Evolutionary conservation across 768 basidiomycete genomes (phyloP).

Genomic region (Psilocybe cubensis): DNA sequence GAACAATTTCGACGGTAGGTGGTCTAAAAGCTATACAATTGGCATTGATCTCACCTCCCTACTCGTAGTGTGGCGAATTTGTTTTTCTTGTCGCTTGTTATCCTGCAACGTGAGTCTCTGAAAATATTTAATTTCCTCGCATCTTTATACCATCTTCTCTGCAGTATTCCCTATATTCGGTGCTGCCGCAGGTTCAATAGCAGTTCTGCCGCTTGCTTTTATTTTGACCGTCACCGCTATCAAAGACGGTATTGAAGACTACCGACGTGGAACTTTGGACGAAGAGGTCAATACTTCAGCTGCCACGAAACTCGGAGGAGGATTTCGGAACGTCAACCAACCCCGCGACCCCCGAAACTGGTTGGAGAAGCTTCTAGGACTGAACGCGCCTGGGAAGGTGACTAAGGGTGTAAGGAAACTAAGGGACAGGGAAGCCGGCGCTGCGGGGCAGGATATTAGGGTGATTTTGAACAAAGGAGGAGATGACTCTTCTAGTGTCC

Average conservation of each 20-base stretch:
- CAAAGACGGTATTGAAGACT: slow-evolving; percentile 97
- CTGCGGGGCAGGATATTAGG: slow-evolving; percentile 60
- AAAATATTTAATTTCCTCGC: not conserved
- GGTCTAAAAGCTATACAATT: not conserved
- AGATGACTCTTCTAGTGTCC: slow-evolving; percentile 41
- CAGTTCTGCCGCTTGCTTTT: slow-evolving; percentile 85
- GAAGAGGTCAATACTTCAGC: slow-evolving; percentile 96
- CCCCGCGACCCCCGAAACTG: slow-evolving; percentile 76
- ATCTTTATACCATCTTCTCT: slow-evolving; percentile 10
- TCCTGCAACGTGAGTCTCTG: slow-evolving; percentile 67
- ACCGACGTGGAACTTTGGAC: slow-evolving; percentile 84
- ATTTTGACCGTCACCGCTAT: slow-evolving; percentile 89
- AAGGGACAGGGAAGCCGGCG: slow-evolving; percentile 75
- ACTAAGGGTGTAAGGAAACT: slow-evolving; percentile 86
- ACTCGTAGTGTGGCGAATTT: slow-evolving; percentile 79
- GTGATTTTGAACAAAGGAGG: slow-evolving; percentile 63
- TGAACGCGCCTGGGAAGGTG: slow-evolving; percentile 75
- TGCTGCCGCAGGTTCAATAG: slow-evolving; percentile 78
- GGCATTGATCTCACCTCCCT: slow-evolving; percentile 10
- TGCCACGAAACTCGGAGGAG: slow-evolving; percentile 81
- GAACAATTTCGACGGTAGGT: slow-evolving; percentile 90
- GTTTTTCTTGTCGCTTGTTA: slow-evolving; percentile 85
- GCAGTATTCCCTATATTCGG: slow-evolving; percentile 91
- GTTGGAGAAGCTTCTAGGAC: slow-evolving; percentile 72
- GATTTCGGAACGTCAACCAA: slow-evolving; percentile 90